These are phyloP conservation scores for Amanita thiersii DNA, from an alignment of 768 basidiomycete genomes.

Conservation along the genomic window DNA sequence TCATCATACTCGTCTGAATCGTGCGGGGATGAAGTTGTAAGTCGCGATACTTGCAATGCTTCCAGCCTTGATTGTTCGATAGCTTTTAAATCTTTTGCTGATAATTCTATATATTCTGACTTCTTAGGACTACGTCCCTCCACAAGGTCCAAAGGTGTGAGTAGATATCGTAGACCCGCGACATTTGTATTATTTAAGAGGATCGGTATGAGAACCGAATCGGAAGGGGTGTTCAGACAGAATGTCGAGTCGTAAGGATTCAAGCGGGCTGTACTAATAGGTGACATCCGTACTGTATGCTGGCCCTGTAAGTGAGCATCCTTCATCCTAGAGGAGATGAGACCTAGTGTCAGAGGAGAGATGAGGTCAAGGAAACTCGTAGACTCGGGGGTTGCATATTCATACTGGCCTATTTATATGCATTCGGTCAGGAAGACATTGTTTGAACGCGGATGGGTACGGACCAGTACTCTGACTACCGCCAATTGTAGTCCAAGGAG, in stretches of 20 bases:
- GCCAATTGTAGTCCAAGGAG: conserved; percentile 16
- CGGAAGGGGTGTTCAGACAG: conserved; percentile 52
- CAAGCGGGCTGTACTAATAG: conserved; percentile 86
- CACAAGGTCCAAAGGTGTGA: conserved; percentile 53
- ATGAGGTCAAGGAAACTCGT: conserved; percentile 43
- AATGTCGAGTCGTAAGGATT: conserved; percentile 71
- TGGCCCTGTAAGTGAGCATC: conserved; percentile 72
- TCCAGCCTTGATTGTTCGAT: conserved; percentile 57
- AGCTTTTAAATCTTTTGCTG: conserved; percentile 54
- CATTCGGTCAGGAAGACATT: neutral
- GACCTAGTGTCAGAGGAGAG: conserved; percentile 40
- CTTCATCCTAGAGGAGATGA: conserved; percentile 32
- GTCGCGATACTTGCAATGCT: conserved; percentile 35
- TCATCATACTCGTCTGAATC: conserved; percentile 53
- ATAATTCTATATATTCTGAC: conserved; percentile 47
- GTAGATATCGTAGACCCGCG: conserved; percentile 59
- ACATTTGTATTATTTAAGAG: conserved; percentile 89
- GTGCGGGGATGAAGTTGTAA: conserved; percentile 19
- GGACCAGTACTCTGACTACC: conserved; percentile 17
- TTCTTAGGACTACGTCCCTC: conserved; percentile 31
- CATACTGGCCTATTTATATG: conserved; percentile 20
- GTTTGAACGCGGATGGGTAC: conserved; percentile 11
- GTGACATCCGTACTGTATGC: conserved; percentile 88
- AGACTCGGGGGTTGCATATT: conserved; percentile 35
- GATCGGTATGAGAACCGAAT: conserved; percentile 66